Percentiles rank a stretch among this genome's conserved stretches.
These are phyloP conservation scores for Fusarium incarnatum DNA, from an alignment of 2,329 filamentous ascomycete species.

Conservation along the genomic window DNA sequence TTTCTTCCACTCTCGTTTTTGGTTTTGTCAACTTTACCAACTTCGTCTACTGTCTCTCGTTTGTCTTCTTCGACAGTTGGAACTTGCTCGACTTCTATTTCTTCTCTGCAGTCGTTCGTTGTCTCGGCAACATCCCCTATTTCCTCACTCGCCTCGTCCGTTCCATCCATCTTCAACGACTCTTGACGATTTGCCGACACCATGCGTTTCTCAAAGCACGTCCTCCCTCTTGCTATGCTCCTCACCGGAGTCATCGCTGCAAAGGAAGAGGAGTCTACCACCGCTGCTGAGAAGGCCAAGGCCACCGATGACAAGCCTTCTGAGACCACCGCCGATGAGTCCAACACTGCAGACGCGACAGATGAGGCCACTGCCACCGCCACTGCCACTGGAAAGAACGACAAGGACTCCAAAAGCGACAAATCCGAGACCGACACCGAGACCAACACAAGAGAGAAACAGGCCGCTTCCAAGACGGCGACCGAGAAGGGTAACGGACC, in stretches of 20 bases:
- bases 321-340: slow-evolving; percentile 29
- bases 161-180: slow-evolving; percentile 1
- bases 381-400: slow-evolving; percentile 23
- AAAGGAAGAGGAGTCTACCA: slow-evolving; percentile 27
- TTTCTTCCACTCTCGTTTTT: slow-evolving; percentile 30
- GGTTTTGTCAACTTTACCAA: slow-evolving; percentile 3
- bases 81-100: neutral
- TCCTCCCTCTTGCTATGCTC: slow-evolving; percentile 43
- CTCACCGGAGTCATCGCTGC: slow-evolving; percentile 40
- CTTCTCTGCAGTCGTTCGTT: slow-evolving; percentile 1
- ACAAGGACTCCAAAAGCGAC: slow-evolving; percentile 17
- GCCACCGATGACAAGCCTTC: slow-evolving; percentile 32
- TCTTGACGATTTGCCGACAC: slow-evolving; percentile 19
- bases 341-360: slow-evolving; percentile 34
- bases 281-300: slow-evolving; percentile 26
- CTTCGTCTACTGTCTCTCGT: slow-evolving; percentile 26
- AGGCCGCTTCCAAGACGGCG: slow-evolving; percentile 24
- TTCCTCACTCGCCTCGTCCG: slow-evolving; percentile 10
- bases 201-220: slow-evolving; percentile 46
- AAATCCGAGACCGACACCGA: slow-evolving; percentile 14
- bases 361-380: slow-evolving; percentile 26
- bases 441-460: slow-evolving; percentile 16
- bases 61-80: slow-evolving; percentile 17
- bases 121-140: slow-evolving; percentile 24
- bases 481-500: slow-evolving; percentile 9